These are phyloP conservation scores for Leccinellum luteum DNA, from an alignment of 768 basidiomycete species.

Conservation along the genomic window DNA sequence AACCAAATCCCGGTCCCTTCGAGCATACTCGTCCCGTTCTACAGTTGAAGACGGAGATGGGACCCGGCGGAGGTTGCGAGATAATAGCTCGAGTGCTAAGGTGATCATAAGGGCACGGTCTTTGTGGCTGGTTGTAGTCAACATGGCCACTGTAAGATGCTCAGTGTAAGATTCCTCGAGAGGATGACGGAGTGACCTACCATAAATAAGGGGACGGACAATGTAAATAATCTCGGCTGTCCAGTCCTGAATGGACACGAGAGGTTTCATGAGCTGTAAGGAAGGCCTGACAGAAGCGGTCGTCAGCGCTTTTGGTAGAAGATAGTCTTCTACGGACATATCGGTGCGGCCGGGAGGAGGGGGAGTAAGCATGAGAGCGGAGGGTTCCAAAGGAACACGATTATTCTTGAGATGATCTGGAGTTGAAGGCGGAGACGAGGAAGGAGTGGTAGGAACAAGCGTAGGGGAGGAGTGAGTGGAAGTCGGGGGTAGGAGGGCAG, in stretches of 20 bases:
- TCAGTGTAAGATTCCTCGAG: conserved; percentile 2
- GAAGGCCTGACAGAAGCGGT: conserved; percentile 71
- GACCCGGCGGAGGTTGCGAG: conserved; percentile 69
- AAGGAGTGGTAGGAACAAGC: conserved; percentile 55
- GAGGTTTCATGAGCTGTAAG: conserved; percentile 57
- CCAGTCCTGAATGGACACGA: conserved; percentile 71
- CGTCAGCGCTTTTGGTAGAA: conserved; percentile 78
- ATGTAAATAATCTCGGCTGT: conserved; percentile 69
- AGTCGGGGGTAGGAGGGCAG: conserved; percentile 55
- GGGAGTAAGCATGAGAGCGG: conserved; percentile 52
- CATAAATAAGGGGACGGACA: conserved; percentile 74
- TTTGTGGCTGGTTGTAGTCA: conserved; percentile 23
- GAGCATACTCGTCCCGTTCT: conserved; percentile 77
- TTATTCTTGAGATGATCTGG: conserved; percentile 85
- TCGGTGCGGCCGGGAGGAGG: conserved; percentile 51
- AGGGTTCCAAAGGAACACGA: conserved; percentile 60
- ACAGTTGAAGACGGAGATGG: conserved; percentile 60
- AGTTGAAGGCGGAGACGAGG: conserved; percentile 55
- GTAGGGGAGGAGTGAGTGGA: conserved; percentile 58
- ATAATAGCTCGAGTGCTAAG: conserved; percentile 67
- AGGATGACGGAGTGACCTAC: conserved; percentile 38
- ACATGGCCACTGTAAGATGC: conserved; percentile 19
- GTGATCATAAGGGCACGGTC: conserved; percentile 64
- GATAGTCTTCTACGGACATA: conserved; percentile 70
- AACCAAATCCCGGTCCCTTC: conserved; percentile 75